phyloP scores from a whole-genome alignment of 2,329 filamentous ascomycete species.

The Reticulascus tulasneorum region DNA sequence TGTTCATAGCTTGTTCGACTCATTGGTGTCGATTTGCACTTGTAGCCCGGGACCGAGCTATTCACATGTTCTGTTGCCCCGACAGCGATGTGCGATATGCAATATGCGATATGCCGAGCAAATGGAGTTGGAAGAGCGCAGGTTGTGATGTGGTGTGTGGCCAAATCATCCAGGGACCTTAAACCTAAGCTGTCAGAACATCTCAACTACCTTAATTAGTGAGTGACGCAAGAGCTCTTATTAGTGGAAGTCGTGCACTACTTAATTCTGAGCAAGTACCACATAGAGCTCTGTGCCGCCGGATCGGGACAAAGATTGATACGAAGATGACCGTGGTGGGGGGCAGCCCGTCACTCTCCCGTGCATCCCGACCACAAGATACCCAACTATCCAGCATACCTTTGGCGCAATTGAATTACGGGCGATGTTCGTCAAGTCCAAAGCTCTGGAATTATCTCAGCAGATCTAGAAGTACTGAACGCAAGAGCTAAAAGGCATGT shows the following conservation, averaged over 20 bases:
- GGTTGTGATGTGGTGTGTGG: constrained; percentile 1
- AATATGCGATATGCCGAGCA: too few species aligned
- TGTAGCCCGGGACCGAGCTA: constrained; percentile 4
- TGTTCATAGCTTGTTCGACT: constrained; percentile 42
- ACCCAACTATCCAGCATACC: constrained; percentile 74
- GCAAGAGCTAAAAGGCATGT: constrained; percentile 70
- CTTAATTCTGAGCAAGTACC: neutral
- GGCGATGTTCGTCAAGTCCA: too few species aligned
- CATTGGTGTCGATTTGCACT: constrained; percentile 18
- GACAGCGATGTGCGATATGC: neutral
- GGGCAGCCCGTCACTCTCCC: constrained; percentile 9
- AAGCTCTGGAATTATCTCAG: too few species aligned
- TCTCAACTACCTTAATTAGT: too few species aligned
- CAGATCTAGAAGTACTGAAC: constrained; percentile 67
- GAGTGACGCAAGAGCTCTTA: constrained; percentile 11
- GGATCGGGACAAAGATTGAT: constrained; percentile 7
- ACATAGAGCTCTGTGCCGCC: neutral
- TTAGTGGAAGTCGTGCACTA: neutral
- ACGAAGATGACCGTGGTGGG: too few species aligned
- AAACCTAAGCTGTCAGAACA: constrained; percentile 11
- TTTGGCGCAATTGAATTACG: too few species aligned
- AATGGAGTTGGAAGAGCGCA: neutral
- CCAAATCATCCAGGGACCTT: constrained; percentile 7
- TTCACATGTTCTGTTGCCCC: constrained; percentile 8
- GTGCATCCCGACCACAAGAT: constrained; percentile 66